Evolutionary conservation across 1,284 basidiomycete genomes (phyloP).

Genomic region (Tilletiaria anomala): DNA sequence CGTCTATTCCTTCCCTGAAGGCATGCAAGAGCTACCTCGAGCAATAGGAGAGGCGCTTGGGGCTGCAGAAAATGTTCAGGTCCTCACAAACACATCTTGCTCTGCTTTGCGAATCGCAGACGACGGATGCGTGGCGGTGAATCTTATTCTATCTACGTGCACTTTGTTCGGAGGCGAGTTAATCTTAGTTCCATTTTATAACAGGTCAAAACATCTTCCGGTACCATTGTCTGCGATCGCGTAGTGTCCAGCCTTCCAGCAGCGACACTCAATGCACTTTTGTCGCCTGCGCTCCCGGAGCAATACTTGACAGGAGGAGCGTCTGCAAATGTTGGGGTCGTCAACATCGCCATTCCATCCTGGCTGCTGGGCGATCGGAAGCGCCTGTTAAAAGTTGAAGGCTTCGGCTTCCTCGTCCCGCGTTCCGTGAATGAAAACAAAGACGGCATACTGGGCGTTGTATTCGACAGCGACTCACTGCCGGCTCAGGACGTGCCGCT

Average conservation of each 20-base stretch:
- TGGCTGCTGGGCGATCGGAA: constrained; percentile 29
- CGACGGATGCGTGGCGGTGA: too few species aligned
- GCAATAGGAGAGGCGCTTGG: constrained; percentile 48
- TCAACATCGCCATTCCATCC: constrained; percentile 25
- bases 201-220: too few species aligned
- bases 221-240: too few species aligned
- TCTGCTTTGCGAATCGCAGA: too few species aligned
- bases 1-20: constrained; percentile 66
- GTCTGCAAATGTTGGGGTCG: constrained; percentile 33
- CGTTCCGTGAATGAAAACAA: constrained; percentile 50
- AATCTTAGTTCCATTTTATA: too few species aligned
- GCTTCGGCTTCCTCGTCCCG: constrained; percentile 88
- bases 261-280: constrained; percentile 8
- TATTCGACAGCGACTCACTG: constrained; percentile 50
- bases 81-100: constrained; percentile 47
- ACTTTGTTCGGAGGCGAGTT: too few species aligned
- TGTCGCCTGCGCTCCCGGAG: too few species aligned
- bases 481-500: constrained; percentile 22
- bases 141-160: too few species aligned
- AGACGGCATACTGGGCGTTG: constrained; percentile 43
- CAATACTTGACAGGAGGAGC: too few species aligned
- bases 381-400: constrained; percentile 56
- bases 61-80: constrained; percentile 48
- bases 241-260: constrained; percentile 41
- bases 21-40: constrained; percentile 56